Conservation (phyloP, 108 stramenopile species). For the Stephanodiscus minutulus region DNA sequence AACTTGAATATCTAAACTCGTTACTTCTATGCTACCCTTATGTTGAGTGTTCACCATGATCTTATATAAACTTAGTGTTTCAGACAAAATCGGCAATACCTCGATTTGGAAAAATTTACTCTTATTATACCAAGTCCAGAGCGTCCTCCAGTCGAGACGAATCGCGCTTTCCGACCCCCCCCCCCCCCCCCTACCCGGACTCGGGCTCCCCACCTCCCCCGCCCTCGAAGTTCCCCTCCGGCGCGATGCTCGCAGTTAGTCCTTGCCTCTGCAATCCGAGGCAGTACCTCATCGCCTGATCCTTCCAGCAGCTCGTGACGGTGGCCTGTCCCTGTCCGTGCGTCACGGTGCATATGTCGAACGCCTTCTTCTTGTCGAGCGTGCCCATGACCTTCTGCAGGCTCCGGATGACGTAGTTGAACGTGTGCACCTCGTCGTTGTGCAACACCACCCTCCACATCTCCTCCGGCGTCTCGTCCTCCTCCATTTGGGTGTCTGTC, state of each 20-base stretch:
- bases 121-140: too few relatives aligned
- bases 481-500: slow-evolving; percentile 78
- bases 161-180: not conserved
- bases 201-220: slow-evolving; percentile 46
- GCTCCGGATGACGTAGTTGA: slow-evolving; percentile 93
- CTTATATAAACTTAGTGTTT: too few relatives aligned
- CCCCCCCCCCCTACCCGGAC: not conserved
- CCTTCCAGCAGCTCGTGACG: slow-evolving; percentile 90
- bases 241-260: slow-evolving; percentile 92
- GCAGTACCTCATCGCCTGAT: slow-evolving; percentile 89
- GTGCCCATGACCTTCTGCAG: slow-evolving; percentile 87
- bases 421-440: slow-evolving; percentile 96
- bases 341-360: slow-evolving; percentile 90
- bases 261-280: slow-evolving; percentile 88
- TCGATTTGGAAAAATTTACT: too few relatives aligned
- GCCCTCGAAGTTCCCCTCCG: slow-evolving; percentile 85
- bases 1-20: too few relatives aligned
- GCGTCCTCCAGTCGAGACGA: not conserved
- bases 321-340: slow-evolving; percentile 94
- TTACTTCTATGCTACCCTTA: too few relatives aligned
- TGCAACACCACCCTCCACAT: slow-evolving; percentile 92
- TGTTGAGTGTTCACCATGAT: too few relatives aligned
- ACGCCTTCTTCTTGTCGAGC: slow-evolving; percentile 85
- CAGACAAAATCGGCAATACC: too few relatives aligned
- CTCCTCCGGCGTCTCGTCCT: slow-evolving; percentile 72